Percentiles rank a stretch among this genome's conserved stretches.
Conservation (phyloP, 140 eudicot genomes). For the Oenanthe javanica region DNA sequence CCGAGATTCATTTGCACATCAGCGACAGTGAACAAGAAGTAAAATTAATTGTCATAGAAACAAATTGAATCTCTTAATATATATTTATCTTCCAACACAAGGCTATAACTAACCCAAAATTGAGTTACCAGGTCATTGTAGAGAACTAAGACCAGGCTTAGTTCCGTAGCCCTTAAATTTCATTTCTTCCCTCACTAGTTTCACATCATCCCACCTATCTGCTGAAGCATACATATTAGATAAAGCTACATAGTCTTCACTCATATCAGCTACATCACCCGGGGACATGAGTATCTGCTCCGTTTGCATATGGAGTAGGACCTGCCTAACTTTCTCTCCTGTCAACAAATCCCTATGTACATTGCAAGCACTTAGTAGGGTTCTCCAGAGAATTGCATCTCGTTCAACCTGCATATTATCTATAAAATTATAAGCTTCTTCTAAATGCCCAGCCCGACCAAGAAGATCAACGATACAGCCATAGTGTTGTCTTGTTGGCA, state of each 20-base stretch:
- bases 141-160: slow-evolving; percentile 40
- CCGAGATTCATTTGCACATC: not conserved
- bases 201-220: slow-evolving; percentile 53
- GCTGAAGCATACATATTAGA: slow-evolving; percentile 51
- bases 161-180: slow-evolving; percentile 26
- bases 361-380: slow-evolving; percentile 46
- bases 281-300: slow-evolving; percentile 7
- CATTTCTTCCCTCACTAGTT: slow-evolving; percentile 35
- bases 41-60: not conserved
- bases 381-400: slow-evolving; percentile 45
- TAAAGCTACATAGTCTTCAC: slow-evolving; percentile 50
- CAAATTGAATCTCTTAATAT: not conserved
- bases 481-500: slow-evolving; percentile 33
- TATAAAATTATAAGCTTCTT: slow-evolving; percentile 43
- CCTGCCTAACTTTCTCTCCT: slow-evolving; percentile 47
- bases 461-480: slow-evolving; percentile 53
- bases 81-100: not conserved
- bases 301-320: slow-evolving; percentile 23
- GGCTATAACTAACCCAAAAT: not conserved
- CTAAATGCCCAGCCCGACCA: slow-evolving; percentile 34
- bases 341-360: slow-evolving; percentile 31
- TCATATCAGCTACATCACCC: slow-evolving; percentile 3
- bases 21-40: not conserved
- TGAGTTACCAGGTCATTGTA: slow-evolving; percentile 17
- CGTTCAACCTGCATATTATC: slow-evolving; percentile 16